Percentiles rank a stretch among this genome's conserved stretches.
These are phyloP conservation scores for Lenzites betulinus DNA, from an alignment of 768 basidiomycete genomes.

Conservation along the genomic window DNA sequence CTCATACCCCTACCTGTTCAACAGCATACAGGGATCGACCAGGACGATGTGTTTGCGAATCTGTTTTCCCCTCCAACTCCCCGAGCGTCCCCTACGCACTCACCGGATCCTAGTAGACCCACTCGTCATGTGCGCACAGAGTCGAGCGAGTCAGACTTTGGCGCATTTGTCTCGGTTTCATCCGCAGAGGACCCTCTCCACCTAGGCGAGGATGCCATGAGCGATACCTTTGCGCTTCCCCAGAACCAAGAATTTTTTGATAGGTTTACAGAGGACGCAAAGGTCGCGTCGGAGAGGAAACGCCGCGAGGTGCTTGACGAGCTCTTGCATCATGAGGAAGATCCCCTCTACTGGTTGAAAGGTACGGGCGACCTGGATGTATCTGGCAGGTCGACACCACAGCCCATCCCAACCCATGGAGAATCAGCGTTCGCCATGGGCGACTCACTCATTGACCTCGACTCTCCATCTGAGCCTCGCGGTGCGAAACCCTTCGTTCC, in stretches of 20 bases:
- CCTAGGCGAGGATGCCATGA: slow-evolving; percentile 2
- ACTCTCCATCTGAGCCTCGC: slow-evolving; percentile 16
- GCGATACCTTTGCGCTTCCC: slow-evolving; percentile 12
- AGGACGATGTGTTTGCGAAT: slow-evolving; percentile 38
- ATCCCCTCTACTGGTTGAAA: slow-evolving; percentile 63
- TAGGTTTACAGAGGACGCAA: slow-evolving; percentile 58
- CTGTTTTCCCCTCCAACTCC: slow-evolving; percentile 39
- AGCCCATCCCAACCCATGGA: not conserved
- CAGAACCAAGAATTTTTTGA: slow-evolving; percentile 53
- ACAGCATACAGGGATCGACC: slow-evolving; percentile 7
- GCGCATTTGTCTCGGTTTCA: slow-evolving; percentile 61
- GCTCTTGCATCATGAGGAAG: slow-evolving; percentile 64
- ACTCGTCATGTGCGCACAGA: slow-evolving; percentile 19
- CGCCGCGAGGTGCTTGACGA: slow-evolving; percentile 62
- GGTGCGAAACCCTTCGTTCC: slow-evolving; percentile 18
- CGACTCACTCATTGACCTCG: slow-evolving; percentile 18
- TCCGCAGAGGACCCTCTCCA: slow-evolving; percentile 53
- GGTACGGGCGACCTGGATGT: slow-evolving; percentile 1
- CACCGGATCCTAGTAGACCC: slow-evolving; percentile 6
- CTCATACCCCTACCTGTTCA: slow-evolving; percentile 31
- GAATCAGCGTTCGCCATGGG: not conserved
- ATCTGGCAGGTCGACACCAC: slow-evolving; percentile 12
- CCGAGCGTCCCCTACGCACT: slow-evolving; percentile 30
- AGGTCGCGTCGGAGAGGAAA: slow-evolving; percentile 51
- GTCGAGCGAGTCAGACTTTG: slow-evolving; percentile 53